A percentile compares a stretch with the other conserved stretches of the same genome.
Conservation (phyloP, 202 grass and related monocot genomes). For the Alloteropsis angusta region DNA sequence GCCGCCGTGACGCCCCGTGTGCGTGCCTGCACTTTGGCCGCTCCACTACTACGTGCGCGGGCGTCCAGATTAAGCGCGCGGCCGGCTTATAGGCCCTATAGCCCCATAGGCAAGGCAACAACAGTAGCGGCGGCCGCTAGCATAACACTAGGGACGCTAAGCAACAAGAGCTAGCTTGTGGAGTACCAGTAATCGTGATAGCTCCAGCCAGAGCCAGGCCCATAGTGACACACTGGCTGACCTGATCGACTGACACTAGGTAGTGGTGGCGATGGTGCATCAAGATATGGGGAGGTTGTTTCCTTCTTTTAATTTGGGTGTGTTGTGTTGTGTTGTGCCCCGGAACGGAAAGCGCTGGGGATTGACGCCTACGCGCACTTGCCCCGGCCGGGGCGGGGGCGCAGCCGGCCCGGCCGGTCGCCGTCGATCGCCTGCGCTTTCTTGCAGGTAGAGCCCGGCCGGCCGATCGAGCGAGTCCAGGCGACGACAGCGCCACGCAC, state of each 20-base stretch:
- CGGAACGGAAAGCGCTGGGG: not conserved
- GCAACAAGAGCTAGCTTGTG: conserved; percentile 3
- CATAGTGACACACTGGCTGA: conserved; percentile 15
- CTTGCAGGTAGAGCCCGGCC: not conserved
- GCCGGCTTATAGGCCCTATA: not conserved
- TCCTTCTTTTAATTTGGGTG: too few relatives aligned
- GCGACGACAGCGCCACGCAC: conserved; percentile 32
- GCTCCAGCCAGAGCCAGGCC: conserved; percentile 14
- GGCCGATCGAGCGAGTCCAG: not conserved
- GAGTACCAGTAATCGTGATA: conserved; percentile 12
- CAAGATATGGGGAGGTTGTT: conserved; percentile 22
- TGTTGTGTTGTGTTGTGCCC: too few relatives aligned
- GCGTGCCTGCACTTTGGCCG: not conserved
- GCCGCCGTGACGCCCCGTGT: too few relatives aligned
- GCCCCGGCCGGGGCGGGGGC: not conserved
- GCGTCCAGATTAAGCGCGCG: conserved; percentile 20
- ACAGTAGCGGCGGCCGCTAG: not conserved
- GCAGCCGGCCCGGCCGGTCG: conserved; percentile 4
- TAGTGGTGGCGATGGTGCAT: conserved; percentile 33
- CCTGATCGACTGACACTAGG: too few relatives aligned
- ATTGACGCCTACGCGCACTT: conserved; percentile 38
- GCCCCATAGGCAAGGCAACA: conserved; percentile 4
- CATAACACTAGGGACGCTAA: not conserved
- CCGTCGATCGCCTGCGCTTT: conserved; percentile 5
- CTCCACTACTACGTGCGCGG: conserved; percentile 1